Conservation (phyloP, 2,329 filamentous ascomycete genomes). For the Cephalotrichum gorgonifer region DNA sequence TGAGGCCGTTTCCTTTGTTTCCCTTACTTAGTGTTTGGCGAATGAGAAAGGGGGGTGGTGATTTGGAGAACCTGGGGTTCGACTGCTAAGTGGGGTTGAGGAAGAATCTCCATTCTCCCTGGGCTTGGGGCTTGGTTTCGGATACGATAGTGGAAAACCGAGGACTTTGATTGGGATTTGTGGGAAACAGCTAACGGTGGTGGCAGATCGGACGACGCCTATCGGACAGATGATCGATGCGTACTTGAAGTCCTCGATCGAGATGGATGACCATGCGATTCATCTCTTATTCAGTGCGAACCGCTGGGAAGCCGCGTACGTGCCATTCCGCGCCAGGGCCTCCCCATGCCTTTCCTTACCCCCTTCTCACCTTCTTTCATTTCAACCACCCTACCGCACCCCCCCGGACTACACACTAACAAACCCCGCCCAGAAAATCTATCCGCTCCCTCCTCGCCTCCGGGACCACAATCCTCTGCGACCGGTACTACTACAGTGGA, state of each 20-base stretch:
- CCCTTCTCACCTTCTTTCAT: neutral
- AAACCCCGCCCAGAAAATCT: neutral
- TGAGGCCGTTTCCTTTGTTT: too few relatives aligned
- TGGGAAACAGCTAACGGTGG: neutral
- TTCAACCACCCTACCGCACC: neutral
- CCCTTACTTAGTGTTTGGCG: neutral
- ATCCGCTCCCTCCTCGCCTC: constrained; percentile 38
- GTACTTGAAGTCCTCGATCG: constrained; percentile 62
- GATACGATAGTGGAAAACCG: too few relatives aligned
- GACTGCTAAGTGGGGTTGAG: too few relatives aligned
- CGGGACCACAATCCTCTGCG: constrained; percentile 71
- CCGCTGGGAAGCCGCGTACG: constrained; percentile 65
- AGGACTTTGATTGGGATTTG: neutral
- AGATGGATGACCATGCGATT: constrained; percentile 80
- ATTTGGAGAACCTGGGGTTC: too few relatives aligned
- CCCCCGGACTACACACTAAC: neutral
- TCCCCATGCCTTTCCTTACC: neutral
- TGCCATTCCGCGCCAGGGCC: constrained; percentile 6
- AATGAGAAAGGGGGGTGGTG: neutral
- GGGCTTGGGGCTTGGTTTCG: too few relatives aligned
- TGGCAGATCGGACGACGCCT: constrained; percentile 64
- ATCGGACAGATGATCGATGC: constrained; percentile 81
- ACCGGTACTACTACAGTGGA: constrained; percentile 92
- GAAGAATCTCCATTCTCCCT: too few relatives aligned
- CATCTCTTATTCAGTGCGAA: constrained; percentile 88